phyloP scores from a whole-genome alignment of 176 grass and related monocot genomes.

The Juncus inflexus region DNA sequence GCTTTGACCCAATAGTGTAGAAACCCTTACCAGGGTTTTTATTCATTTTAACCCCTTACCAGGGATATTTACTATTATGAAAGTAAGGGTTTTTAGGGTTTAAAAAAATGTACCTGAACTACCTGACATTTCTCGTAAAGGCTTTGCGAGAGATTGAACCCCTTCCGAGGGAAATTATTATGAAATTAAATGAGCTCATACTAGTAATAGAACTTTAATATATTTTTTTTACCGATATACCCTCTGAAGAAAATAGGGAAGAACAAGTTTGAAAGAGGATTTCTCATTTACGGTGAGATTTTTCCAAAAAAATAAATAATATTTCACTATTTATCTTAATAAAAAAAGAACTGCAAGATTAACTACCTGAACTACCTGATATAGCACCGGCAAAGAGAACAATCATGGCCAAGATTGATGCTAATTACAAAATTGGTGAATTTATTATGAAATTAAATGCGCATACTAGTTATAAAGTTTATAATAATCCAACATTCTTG shows the following conservation, averaged over 20 bases:
- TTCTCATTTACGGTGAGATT: constrained; percentile 4
- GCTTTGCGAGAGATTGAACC: background rate
- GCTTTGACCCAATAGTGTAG: too few species aligned
- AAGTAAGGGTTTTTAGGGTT: too few species aligned
- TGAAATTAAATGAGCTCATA: constrained; percentile 16
- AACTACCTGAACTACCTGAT: constrained; percentile 31
- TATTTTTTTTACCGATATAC: constrained; percentile 18
- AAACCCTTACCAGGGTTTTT: too few species aligned
- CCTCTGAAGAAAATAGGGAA: constrained; percentile 20
- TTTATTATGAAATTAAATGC: too few species aligned
- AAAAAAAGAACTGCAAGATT: constrained; percentile 1
- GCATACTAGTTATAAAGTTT: too few species aligned
- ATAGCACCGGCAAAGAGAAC: constrained; percentile 7
- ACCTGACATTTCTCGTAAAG: constrained; percentile 29
- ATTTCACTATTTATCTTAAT: background rate
- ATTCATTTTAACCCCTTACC: constrained; percentile 72
- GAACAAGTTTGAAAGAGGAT: constrained; percentile 4
- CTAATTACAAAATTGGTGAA: too few species aligned
- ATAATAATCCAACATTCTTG: too few species aligned
- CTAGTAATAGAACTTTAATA: constrained; percentile 3
- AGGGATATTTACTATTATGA: constrained; percentile 39
- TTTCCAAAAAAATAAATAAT: background rate
- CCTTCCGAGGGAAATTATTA: constrained; percentile 27
- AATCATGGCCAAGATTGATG: background rate
- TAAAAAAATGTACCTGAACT: background rate